Evolutionary conservation across 371 early-diverging fungal genomes (phyloP), one percentile per base, ranked within the genome.

Genomic region (Gilbertella persicaria): DNA sequence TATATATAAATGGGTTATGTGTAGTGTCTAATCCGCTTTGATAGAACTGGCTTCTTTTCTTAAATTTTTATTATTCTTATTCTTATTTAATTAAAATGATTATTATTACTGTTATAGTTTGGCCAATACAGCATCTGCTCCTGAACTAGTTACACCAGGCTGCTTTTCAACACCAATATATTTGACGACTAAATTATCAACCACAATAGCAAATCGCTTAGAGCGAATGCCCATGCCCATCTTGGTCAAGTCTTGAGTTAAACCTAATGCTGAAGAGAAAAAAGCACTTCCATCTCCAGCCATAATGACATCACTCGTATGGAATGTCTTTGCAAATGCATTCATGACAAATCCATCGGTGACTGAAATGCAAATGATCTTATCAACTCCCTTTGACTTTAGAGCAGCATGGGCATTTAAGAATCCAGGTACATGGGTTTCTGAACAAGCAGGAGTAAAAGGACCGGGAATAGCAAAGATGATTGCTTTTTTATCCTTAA

Each of bases 401-500:
- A 89, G 63, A 33, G 80, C 75, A 42, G 62, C 71, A 45, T 64
- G 65, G 21, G 64, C 64, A 40, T 69, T 49, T 39, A 79, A 56
- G 50, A 75, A 77, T 33, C 82, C 87, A 13, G 91, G 91, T 43
- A 91, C 69, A 57, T 91, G 90, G 48, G 69, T 54, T 61, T 81
- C 82, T 26, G 82, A 83, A 71, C 91, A 90, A 16, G 86, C 82
- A 12, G 90, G 88, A 13, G 88, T 88, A 52, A 75, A 73, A 17
- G 89, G 88, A 53, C 79, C 87, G 14, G 89, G 89, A 16, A 89
- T 83, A 21, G 82, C 82, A 69, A 89, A 85, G 63, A 89, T 69
- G 39, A 89, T 84, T n/a, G 80, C 87, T 64, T 80, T 84, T 77
- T 86, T 88, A 52, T 78, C 82, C 77, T 79, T 81, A 69, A 87